A percentile compares a stretch with the other conserved stretches of the same genome.
Evolutionary conservation across 257 asterid genomes (phyloP).

Genomic region (Capsicum chinense): DNA sequence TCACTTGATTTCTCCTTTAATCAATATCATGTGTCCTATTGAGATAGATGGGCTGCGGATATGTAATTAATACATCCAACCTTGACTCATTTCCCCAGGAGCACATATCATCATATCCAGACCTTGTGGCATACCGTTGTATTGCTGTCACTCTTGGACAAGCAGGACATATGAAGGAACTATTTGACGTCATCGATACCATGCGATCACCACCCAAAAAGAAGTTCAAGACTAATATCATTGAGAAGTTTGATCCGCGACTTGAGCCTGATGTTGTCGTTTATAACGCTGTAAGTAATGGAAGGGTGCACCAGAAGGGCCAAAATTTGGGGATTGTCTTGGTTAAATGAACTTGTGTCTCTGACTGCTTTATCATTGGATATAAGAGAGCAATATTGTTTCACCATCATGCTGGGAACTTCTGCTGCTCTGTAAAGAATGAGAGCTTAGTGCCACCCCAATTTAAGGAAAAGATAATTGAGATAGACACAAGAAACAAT

Average conservation of each 20-base stretch:
- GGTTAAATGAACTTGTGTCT: constrained; percentile 20
- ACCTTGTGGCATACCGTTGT: constrained; percentile 79
- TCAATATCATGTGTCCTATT: constrained; percentile 24
- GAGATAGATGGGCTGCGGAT: constrained; percentile 10
- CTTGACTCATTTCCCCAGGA: constrained; percentile 47
- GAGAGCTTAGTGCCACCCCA: constrained; percentile 14
- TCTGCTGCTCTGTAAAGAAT: constrained; percentile 25
- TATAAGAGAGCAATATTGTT: constrained; percentile 17
- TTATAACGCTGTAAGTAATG: constrained; percentile 79
- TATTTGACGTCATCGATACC: constrained; percentile 84
- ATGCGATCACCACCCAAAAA: constrained; percentile 87
- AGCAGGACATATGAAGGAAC: constrained; percentile 95
- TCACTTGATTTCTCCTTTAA: background rate
- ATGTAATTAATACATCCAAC: constrained; percentile 25
- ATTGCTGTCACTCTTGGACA: constrained; percentile 97
- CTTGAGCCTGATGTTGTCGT: constrained; percentile 83
- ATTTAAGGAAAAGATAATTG: background rate
- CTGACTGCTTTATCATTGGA: constrained; percentile 26
- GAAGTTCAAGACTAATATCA: constrained; percentile 68
- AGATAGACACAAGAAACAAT: constrained; percentile 26
- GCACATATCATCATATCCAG: constrained; percentile 83
- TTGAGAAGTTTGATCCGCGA: constrained; percentile 92
- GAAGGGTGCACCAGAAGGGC: background rate
- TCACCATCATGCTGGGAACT: constrained; percentile 20
- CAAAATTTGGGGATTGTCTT: background rate